Conservation (phyloP, 495 filamentous ascomycete species). For the Neurospora sp. region DNA sequence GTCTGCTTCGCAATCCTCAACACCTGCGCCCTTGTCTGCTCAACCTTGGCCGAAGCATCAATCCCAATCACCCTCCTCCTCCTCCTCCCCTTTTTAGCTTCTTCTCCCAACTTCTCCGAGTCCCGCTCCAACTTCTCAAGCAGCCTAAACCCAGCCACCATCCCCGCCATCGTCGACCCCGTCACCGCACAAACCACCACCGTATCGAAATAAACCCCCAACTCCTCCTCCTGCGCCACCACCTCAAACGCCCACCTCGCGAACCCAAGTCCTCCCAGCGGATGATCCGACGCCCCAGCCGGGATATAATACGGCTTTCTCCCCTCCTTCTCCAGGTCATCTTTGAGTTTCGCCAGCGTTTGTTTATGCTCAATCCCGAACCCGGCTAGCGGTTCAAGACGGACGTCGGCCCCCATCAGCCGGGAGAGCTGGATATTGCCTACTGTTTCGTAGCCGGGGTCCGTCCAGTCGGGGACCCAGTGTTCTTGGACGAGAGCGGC, state of each 20-base stretch:
- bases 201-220: slow-evolving; percentile 47
- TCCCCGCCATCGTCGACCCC: slow-evolving; percentile 51
- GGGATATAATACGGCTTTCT: slow-evolving; percentile 55
- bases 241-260: slow-evolving; percentile 57
- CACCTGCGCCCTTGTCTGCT: slow-evolving; percentile 46
- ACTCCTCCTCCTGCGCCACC: slow-evolving; percentile 42
- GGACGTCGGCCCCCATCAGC: slow-evolving; percentile 49
- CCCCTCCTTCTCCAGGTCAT: slow-evolving; percentile 35
- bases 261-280: slow-evolving; percentile 55
- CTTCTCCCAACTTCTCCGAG: slow-evolving; percentile 13
- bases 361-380: slow-evolving; percentile 54
- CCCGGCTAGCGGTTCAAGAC: slow-evolving; percentile 31
- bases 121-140: slow-evolving; percentile 24
- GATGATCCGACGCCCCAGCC: slow-evolving; percentile 54
- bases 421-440: slow-evolving; percentile 56
- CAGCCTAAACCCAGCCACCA: slow-evolving; percentile 54
- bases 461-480: slow-evolving; percentile 45
- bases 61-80: slow-evolving; percentile 48
- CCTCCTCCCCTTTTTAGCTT: neutral
- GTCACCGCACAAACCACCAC: slow-evolving; percentile 54
- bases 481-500: slow-evolving; percentile 50
- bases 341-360: slow-evolving; percentile 35
- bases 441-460: slow-evolving; percentile 41
- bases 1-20: slow-evolving; percentile 50
- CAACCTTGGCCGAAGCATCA: slow-evolving; percentile 48